A percentile compares a stretch with the other conserved stretches of the same genome.
These are phyloP conservation scores for Gossypium australe DNA, from an alignment of 345 rosid species.

Conservation along the genomic window DNA sequence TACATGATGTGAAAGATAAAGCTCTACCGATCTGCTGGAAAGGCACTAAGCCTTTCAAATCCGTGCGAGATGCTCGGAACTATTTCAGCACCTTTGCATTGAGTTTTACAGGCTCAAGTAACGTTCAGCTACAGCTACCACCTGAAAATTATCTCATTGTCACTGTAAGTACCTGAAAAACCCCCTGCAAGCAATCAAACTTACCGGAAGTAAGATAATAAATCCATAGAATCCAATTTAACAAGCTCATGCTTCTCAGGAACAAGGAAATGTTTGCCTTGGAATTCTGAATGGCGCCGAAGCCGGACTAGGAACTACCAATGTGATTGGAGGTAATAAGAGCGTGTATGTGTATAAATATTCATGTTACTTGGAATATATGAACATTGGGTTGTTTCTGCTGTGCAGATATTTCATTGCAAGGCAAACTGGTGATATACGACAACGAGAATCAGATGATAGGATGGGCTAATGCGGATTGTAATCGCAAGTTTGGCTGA, in stretches of 20 bases:
- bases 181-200: background rate
- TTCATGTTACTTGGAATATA: background rate
- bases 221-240: background rate
- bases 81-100: constrained; percentile 18
- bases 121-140: constrained; percentile 12
- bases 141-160: constrained; percentile 24
- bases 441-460: constrained; percentile 16
- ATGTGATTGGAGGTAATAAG: constrained; percentile 26
- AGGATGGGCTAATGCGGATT: constrained; percentile 7
- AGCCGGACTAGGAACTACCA: constrained; percentile 9
- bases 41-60: constrained; percentile 4
- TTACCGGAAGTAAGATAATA: background rate
- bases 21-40: constrained; percentile 28
- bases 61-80: constrained; percentile 9
- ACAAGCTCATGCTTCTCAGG: constrained; percentile 14
- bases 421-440: constrained; percentile 8
- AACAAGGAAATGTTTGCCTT: constrained; percentile 21
- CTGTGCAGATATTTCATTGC: constrained; percentile 11
- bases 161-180: constrained; percentile 16
- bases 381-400: background rate
- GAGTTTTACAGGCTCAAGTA: constrained; percentile 11
- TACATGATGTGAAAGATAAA: constrained; percentile 4
- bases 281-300: constrained; percentile 22
- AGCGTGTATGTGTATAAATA: background rate
- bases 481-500: background rate